Conservation (phyloP, 345 rosid genomes). For the Dovyalis caffra region DNA sequence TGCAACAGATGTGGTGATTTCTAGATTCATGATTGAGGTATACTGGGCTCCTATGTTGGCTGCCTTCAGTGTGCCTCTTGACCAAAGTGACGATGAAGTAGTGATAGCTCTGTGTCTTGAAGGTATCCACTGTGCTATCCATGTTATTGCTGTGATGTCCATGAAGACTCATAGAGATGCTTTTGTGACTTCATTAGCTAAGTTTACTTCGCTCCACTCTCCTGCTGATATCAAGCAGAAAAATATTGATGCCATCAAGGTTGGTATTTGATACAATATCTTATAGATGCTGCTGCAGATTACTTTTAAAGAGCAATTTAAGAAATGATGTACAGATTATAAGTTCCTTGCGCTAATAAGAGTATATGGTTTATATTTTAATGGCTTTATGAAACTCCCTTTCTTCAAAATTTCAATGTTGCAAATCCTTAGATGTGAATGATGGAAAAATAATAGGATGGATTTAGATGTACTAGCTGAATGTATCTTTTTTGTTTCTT, state of each 20-base stretch:
- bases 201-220: slow-evolving; percentile 96
- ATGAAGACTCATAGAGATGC: slow-evolving; percentile 99
- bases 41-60: slow-evolving; percentile 99
- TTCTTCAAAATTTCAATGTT: neutral
- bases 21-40: slow-evolving; percentile 96
- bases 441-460: neutral
- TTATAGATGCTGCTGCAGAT: neutral
- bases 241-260: slow-evolving; percentile 93
- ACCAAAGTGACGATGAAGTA: slow-evolving; percentile 93
- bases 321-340: neutral
- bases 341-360: neutral
- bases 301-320: too few relatives aligned
- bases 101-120: slow-evolving; percentile 85
- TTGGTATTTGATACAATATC: slow-evolving; percentile 27
- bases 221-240: slow-evolving; percentile 97
- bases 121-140: slow-evolving; percentile 91
- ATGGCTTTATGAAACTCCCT: neutral
- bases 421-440: neutral
- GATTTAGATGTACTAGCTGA: neutral
- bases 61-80: slow-evolving; percentile 99
- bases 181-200: slow-evolving; percentile 96
- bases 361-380: neutral
- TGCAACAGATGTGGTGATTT: slow-evolving; percentile 95
- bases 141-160: slow-evolving; percentile 97
- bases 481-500: neutral